Conservation (phyloP, 2,329 filamentous ascomycete species). For the Colletotrichum filicis region DNA sequence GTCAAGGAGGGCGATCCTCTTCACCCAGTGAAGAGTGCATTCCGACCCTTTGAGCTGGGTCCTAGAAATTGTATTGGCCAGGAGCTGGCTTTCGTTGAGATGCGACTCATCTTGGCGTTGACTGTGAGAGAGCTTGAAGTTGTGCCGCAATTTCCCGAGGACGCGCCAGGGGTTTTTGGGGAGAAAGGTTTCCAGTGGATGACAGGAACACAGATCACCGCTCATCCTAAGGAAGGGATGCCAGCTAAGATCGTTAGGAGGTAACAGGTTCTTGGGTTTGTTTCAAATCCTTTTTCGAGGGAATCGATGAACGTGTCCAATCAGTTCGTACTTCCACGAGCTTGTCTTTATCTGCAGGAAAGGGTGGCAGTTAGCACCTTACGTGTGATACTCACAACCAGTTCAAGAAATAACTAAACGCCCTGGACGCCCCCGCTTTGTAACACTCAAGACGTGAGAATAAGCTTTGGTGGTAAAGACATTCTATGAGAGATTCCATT, state of each 20-base stretch:
- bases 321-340: no score
- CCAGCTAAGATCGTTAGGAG: constrained; percentile 34
- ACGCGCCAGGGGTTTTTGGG: constrained; percentile 45
- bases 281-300: neutral
- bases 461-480: neutral
- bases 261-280: neutral
- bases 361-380: no score
- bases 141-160: constrained; percentile 48
- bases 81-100: constrained; percentile 64
- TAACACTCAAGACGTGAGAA: neutral
- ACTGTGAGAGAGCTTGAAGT: constrained; percentile 62
- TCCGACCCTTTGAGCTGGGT: constrained; percentile 65
- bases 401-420: no score
- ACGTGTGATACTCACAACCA: no score
- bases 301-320: no score
- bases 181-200: constrained; percentile 43
- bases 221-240: constrained; percentile 40
- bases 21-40: constrained; percentile 56
- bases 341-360: no score
- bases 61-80: constrained; percentile 66
- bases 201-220: constrained; percentile 29
- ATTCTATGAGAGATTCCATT: neutral
- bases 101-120: constrained; percentile 60
- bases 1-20: constrained; percentile 43
- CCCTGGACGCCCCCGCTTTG: no score